phyloP scores from a whole-genome alignment of 140 eudicot genomes.

The Oenanthe javanica region DNA sequence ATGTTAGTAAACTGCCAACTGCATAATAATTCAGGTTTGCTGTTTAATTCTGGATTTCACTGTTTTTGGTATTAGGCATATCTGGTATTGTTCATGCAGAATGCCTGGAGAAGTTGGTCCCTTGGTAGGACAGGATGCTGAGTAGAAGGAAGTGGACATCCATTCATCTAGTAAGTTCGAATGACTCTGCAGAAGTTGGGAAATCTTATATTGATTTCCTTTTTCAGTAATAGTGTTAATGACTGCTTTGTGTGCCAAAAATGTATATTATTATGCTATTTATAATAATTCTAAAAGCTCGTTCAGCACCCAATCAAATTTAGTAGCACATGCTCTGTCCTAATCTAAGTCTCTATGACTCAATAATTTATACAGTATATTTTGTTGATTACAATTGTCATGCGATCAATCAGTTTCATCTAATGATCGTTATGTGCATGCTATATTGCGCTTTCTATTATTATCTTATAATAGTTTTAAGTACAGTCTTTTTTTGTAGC shows the following conservation, averaged over 20 bases:
- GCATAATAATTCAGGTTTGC: not conserved
- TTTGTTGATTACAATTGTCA: not conserved
- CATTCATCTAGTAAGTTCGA: not conserved
- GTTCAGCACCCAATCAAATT: not conserved
- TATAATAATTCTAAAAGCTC: not conserved
- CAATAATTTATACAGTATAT: not conserved
- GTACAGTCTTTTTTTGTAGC: not conserved
- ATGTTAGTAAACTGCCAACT: not conserved
- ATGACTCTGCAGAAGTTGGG: not conserved
- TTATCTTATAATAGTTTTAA: not conserved
- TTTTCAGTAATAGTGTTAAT: not conserved
- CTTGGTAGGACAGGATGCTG: not conserved
- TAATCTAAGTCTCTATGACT: not conserved
- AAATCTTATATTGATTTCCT: not conserved
- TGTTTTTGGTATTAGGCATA: not conserved
- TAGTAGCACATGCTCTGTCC: not conserved
- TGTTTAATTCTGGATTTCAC: not conserved
- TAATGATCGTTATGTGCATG: not conserved
- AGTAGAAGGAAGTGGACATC: slow-evolving; percentile 4
- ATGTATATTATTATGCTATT: not conserved
- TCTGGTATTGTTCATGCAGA: not conserved
- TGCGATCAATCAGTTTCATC: not conserved
- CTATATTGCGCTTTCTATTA: not conserved
- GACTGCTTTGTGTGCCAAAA: not conserved
- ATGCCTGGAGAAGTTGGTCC: slow-evolving; percentile 7